Base-by-base conservation (phyloP, 2,329 filamentous ascomycete genomes). In the Aspergillus floridensis region DNA sequence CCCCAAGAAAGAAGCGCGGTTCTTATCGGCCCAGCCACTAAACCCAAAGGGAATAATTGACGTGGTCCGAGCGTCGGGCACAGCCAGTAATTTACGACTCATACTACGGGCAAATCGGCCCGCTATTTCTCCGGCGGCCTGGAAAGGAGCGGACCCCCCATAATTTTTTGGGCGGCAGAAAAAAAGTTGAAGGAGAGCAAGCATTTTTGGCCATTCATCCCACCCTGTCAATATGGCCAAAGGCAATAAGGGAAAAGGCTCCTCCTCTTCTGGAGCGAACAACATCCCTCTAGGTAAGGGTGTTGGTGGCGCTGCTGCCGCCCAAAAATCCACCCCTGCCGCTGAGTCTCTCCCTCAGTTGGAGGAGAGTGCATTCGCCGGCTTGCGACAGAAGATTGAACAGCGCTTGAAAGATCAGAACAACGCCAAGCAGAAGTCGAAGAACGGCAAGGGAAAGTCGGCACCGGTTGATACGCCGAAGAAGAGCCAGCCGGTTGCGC, bases 351-450 rank as follows among this genome's bases (percentile, higher is more conserved):
- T 74, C 48, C 72, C 75, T 26, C 66, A 74, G 49, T 60, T 77
- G 19, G 74, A 77, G 53, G 74, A 73, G 57, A 68, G 70, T 58
- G 74, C 74, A 51, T 75, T 79, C 59, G 75, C 74, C 49, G 75
- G 72, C 55, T 68, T 79, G 56, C 76, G 76, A 62, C 70, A 76
- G 61, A 74, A 73, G 66, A 76, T 78, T 58, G 75, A 79, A 66
- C 72, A 75, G 62, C 76, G 70, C 53, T 67, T 76, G 66, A 73
- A 75, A 60, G 71, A 70, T 47, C 65, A 73, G 60, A 72, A 65
- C 56, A 63, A 65, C 19, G 60, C 64, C 19, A 74, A 74, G 32
- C 66, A 76, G 56, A 70, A 68, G 46, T 62, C 68, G 58, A 71
- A 71, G 44, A 71, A 70, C 24, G 63, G 59, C 19, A 70, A 72